These are phyloP conservation scores for Rubia peregrina DNA, from an alignment of 305 asterid species.

Conservation along the genomic window DNA sequence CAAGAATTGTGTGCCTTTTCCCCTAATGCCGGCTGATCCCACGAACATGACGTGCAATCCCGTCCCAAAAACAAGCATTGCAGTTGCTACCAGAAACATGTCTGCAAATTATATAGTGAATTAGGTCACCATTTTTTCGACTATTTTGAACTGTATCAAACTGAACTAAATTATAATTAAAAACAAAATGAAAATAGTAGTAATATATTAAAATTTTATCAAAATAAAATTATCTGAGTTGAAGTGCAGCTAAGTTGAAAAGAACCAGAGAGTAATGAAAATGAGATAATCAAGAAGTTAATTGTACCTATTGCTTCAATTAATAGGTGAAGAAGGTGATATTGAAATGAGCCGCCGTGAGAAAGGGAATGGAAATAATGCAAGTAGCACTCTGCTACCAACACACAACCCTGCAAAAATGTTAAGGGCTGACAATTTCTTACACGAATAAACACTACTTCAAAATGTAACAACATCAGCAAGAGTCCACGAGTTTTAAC, in stretches of 20 bases:
- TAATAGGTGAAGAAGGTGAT: slow-evolving; percentile 46
- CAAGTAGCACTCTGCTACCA: slow-evolving; percentile 43
- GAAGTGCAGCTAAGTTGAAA: too few relatives aligned
- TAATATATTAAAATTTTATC: too few relatives aligned
- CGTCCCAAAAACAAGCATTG: slow-evolving; percentile 69
- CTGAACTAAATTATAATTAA: too few relatives aligned
- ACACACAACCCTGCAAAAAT: slow-evolving; percentile 52
- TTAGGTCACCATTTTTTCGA: too few relatives aligned
- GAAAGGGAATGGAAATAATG: slow-evolving; percentile 48
- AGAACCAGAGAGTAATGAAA: neutral
- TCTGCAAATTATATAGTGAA: slow-evolving; percentile 29
- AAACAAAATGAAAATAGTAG: too few relatives aligned
- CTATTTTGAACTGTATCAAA: too few relatives aligned
- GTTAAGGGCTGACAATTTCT: neutral
- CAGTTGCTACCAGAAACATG: slow-evolving; percentile 72
- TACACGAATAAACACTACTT: too few relatives aligned
- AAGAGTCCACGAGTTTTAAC: too few relatives aligned
- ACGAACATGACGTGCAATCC: slow-evolving; percentile 63
- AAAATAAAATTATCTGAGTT: too few relatives aligned
- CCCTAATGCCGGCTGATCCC: slow-evolving; percentile 29
- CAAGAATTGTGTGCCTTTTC: slow-evolving; percentile 19
- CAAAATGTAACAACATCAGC: too few relatives aligned
- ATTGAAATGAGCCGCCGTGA: slow-evolving; percentile 33
- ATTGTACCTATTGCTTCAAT: slow-evolving; percentile 66
- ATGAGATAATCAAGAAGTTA: neutral